Percentiles rank a stretch among this genome's conserved stretches.
These are phyloP conservation scores for Escallonia rubra DNA, from an alignment of 129 eudicot genomes.

Conservation along the genomic window DNA sequence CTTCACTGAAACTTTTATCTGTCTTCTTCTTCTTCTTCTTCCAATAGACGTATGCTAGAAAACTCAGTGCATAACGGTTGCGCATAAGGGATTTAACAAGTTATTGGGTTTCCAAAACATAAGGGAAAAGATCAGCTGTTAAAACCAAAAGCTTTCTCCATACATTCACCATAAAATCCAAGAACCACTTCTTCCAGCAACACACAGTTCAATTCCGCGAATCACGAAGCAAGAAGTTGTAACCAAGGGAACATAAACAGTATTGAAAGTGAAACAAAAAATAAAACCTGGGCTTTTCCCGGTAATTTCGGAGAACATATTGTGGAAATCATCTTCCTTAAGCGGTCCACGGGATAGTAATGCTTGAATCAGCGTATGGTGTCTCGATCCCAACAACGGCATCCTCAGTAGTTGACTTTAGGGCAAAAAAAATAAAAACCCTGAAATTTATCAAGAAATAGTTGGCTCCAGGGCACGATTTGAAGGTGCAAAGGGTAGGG, in stretches of 20 bases:
- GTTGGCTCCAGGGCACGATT: not conserved
- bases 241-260: not conserved
- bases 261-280: not conserved
- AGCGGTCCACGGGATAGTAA: slow-evolving; percentile 48
- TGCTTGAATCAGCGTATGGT: slow-evolving; percentile 46
- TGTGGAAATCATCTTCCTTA: slow-evolving; percentile 27
- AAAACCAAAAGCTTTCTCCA: no score
- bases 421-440: not conserved
- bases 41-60: no score
- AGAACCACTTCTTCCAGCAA: no score
- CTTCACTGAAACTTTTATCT: no score
- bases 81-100: no score
- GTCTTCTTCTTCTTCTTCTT: no score
- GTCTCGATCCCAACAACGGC: slow-evolving; percentile 36
- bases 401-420: not conserved
- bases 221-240: not conserved
- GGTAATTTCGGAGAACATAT: slow-evolving; percentile 28
- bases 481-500: not conserved
- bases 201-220: no score
- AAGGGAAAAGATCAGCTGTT: no score
- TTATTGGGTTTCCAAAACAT: no score
- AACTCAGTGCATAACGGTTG: no score
- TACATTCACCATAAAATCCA: no score
- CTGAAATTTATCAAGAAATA: not conserved
- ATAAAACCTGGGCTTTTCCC: slow-evolving; percentile 31